Evolutionary conservation across 139 green algal genomes (phyloP), one percentile per base, ranked within the genome.

Genomic region (Gonium pectorale): DNA sequence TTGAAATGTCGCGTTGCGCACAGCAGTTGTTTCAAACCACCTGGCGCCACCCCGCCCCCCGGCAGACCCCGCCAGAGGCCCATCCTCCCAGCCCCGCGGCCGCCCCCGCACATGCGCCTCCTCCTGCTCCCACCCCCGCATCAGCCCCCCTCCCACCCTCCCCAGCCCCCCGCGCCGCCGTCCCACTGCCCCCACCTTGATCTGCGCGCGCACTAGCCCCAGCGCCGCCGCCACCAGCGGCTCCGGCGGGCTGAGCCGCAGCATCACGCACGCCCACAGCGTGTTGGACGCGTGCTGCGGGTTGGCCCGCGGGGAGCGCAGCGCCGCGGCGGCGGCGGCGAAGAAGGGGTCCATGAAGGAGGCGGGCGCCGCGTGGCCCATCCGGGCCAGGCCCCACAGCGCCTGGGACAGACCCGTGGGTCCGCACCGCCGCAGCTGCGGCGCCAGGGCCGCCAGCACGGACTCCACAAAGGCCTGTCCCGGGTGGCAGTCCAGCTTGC

Each of bases 401-500:
- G 51, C 52, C 72, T 68, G 77, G 19, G 62, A 74, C 43, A 83
- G 77, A 56, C 62, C 62, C 22, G 77, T 83, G 77, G 62, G 60
- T 31, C 62, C 62, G 29, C 17, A 29, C 5, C 3, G 8, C 15
- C 5, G 31, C 60, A 83, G 59, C 33, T n/a, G 62, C 40, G 77
- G 77, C 79, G 44, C 46, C 79, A 85, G 49, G 46, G 4, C 31
- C 33, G 54, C 41, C 64, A 77, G 64, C 66, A 43, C 2, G 5
- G 11, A 29, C 29, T 22, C 21, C 21, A 68, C 31, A 9, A 67
- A 78, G 19, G 19, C 46, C 15, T 67, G 38, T 5, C 79, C 79
- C 46, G 79, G 79, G 79, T 85, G 79, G 22, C 26, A 59, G 37
- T 52, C 64, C 35, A 85, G 43, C 79, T 77, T 77, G 64, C 79